Percentiles rank a stretch among this genome's conserved stretches.
Conservation (phyloP, 1,284 basidiomycete genomes). For the Phellinidium pouzarii region DNA sequence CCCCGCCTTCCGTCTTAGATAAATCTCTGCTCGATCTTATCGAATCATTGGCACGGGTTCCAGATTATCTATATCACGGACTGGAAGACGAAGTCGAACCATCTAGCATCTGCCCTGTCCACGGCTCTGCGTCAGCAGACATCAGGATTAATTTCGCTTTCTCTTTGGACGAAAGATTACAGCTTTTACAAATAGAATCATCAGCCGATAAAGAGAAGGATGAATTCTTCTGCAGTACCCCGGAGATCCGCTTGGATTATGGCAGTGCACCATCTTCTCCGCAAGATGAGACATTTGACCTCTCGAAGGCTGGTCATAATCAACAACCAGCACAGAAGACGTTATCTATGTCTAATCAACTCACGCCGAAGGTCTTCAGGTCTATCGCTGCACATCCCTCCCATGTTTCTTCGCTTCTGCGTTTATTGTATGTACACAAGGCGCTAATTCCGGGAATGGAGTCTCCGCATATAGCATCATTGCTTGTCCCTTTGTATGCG, state of each 20-base stretch:
- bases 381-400: slow-evolving; percentile 45
- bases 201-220: slow-evolving; percentile 22
- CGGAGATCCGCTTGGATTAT: slow-evolving; percentile 42
- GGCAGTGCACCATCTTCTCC: slow-evolving; percentile 35
- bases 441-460: slow-evolving; percentile 66
- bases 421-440: slow-evolving; percentile 65
- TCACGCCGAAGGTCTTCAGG: slow-evolving; percentile 41
- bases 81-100: slow-evolving; percentile 48
- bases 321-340: slow-evolving; percentile 27
- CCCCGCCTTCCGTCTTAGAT: slow-evolving; percentile 39
- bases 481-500: slow-evolving; percentile 63
- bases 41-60: slow-evolving; percentile 53
- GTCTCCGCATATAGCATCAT: slow-evolving; percentile 58
- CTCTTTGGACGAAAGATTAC: slow-evolving; percentile 48
- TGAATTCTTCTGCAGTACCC: slow-evolving; percentile 28
- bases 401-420: slow-evolving; percentile 61
- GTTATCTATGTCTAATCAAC: slow-evolving; percentile 39
- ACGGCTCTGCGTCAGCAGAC: slow-evolving; percentile 39
- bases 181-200: slow-evolving; percentile 33
- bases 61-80: slow-evolving; percentile 41
- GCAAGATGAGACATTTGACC: slow-evolving; percentile 22
- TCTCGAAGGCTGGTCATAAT: slow-evolving; percentile 28
- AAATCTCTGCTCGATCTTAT: slow-evolving; percentile 42
- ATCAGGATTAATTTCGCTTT: slow-evolving; percentile 44
- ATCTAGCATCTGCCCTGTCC: slow-evolving; percentile 44